Conservation (phyloP, 2,329 filamentous ascomycete species). For the Diaporthe nobilis region DNA sequence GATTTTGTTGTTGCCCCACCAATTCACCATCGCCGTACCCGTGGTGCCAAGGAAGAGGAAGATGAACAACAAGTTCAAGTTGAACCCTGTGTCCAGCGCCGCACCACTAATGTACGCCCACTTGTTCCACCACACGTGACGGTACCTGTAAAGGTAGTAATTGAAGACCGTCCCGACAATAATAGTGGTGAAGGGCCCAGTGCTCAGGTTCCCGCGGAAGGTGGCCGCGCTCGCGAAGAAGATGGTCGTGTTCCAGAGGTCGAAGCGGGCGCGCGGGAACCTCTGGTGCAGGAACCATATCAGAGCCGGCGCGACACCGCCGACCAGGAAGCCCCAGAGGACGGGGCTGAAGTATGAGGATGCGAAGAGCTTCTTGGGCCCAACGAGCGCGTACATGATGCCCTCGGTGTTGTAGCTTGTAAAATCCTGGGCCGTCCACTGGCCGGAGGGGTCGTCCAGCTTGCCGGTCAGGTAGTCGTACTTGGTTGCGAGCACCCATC, state of each 20-base stretch:
- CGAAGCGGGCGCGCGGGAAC: conserved; percentile 40
- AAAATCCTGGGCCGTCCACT: conserved; percentile 45
- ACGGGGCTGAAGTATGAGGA: conserved; percentile 42
- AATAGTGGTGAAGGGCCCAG: conserved; percentile 42
- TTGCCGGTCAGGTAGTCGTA: conserved; percentile 41
- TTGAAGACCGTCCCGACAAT: conserved; percentile 44
- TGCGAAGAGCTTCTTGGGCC: conserved; percentile 42
- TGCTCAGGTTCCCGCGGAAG: conserved; percentile 43
- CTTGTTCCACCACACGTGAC: conserved; percentile 42
- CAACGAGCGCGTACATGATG: conserved; percentile 44
- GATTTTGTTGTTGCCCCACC: conserved; percentile 44
- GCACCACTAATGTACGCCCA: conserved; percentile 44
- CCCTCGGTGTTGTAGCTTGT: conserved; percentile 43
- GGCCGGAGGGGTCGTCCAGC: conserved; percentile 39
- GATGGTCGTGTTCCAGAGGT: conserved; percentile 46
- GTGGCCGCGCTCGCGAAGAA: conserved; percentile 44
- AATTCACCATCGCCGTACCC: conserved; percentile 43
- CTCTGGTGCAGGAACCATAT: conserved; percentile 43
- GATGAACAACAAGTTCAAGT: conserved; percentile 44
- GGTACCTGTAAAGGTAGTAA: conserved; percentile 43
- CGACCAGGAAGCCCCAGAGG: conserved; percentile 44
- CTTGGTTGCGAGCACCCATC: conserved; percentile 42
- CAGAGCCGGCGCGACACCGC: conserved; percentile 35
- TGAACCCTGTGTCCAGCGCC: conserved; percentile 44
- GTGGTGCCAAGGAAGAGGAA: conserved; percentile 44